phyloP scores from a whole-genome alignment of 2,329 filamentous ascomycete genomes.

The Diplodia seriata region DNA sequence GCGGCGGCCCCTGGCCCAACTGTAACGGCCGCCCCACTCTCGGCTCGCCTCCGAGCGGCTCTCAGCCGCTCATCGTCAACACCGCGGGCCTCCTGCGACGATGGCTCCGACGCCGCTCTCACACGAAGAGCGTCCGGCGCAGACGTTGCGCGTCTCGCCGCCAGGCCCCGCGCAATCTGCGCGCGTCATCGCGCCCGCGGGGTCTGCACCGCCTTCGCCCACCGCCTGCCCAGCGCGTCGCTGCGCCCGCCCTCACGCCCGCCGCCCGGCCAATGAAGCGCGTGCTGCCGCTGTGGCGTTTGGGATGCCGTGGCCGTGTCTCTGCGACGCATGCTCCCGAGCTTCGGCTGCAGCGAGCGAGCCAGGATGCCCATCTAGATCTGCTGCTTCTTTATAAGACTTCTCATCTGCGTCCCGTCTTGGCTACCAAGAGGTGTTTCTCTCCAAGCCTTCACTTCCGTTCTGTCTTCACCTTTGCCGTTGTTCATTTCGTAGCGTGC shows the following conservation, averaged over 20 bases:
- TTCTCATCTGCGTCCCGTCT: conserved; percentile 14
- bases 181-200: conserved; percentile 16
- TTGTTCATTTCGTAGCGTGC: conserved; percentile 27
- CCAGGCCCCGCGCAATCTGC: conserved; percentile 14
- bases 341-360: conserved; percentile 6
- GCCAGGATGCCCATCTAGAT: neutral
- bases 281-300: conserved; percentile 14
- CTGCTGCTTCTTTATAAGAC: conserved; percentile 15
- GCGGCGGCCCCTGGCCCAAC: neutral
- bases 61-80: conserved; percentile 18
- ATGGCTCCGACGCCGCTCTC: conserved; percentile 11
- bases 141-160: conserved; percentile 18
- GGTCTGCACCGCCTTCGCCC: conserved; percentile 7
- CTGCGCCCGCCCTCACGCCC: neutral
- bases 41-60: conserved; percentile 6
- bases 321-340: conserved; percentile 1
- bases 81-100: neutral
- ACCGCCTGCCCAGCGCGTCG: conserved; percentile 10
- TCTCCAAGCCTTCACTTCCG: conserved; percentile 21
- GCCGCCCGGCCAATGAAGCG: conserved; percentile 21
- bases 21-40: conserved; percentile 8
- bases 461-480: neutral
- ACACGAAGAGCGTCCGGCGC: neutral
- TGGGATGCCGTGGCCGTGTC: conserved; percentile 1
- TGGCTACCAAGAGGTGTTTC: conserved; percentile 30